Conservation (phyloP, 2,329 filamentous ascomycete species). For the Phialocephala subalpina region DNA sequence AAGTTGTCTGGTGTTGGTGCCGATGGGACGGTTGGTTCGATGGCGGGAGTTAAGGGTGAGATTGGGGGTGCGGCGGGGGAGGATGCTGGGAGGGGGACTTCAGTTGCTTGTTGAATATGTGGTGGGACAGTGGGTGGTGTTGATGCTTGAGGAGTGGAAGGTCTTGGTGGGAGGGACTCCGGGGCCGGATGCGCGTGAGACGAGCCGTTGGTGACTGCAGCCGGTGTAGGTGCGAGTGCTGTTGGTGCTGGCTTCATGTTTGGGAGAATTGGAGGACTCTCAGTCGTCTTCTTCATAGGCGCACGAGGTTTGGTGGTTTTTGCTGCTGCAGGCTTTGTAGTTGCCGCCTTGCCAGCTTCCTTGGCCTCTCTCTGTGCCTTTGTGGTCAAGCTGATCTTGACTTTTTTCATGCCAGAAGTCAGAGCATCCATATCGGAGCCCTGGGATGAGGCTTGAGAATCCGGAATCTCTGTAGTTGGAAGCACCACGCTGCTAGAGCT, state of each 20-base stretch:
- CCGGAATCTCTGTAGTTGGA: constrained; percentile 17
- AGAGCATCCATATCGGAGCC: constrained; percentile 59
- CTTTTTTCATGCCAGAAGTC: constrained; percentile 66
- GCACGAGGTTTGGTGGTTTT: constrained; percentile 15
- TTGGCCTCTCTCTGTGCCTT: constrained; percentile 63
- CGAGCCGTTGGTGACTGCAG: constrained; percentile 7
- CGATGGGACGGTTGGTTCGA: constrained; percentile 1
- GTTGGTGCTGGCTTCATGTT: background rate
- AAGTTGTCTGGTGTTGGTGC: constrained; percentile 50
- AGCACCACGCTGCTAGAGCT: constrained; percentile 21
- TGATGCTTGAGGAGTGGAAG: constrained; percentile 32
- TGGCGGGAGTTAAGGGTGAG: constrained; percentile 3
- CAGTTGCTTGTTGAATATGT: constrained; percentile 32
- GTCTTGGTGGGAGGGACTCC: constrained; percentile 18
- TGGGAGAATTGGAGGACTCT: background rate
- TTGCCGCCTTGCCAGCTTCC: constrained; percentile 25
- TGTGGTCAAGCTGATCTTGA: constrained; percentile 65
- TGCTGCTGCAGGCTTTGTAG: constrained; percentile 23
- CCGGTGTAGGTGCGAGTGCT: background rate
- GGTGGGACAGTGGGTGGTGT: constrained; percentile 24
- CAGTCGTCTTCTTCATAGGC: constrained; percentile 1
- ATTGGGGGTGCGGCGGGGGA: constrained; percentile 32
- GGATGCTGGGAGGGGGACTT: constrained; percentile 36
- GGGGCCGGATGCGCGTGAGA: constrained; percentile 10
- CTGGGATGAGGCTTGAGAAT: constrained; percentile 9